Percentiles rank a stretch among this genome's conserved stretches.
phyloP scores from a whole-genome alignment of 139 green algal genomes.

The Coccomyxa sp. region DNA sequence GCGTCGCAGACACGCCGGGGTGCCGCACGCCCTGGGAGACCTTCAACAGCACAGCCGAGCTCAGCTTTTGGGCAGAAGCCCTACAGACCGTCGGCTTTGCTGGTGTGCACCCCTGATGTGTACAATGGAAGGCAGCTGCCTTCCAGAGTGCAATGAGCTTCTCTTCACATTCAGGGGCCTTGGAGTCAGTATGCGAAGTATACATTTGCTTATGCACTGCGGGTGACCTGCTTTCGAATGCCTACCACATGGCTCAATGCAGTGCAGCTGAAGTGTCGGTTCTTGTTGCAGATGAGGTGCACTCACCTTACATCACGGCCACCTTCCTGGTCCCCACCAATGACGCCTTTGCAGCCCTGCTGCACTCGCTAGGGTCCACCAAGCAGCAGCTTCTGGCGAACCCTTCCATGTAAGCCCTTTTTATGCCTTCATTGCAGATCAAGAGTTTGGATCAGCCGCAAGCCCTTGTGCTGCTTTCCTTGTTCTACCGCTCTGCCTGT shows the following conservation, averaged over 20 bases:
- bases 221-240: background rate
- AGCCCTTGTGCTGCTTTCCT: too few relatives aligned
- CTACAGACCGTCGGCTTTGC: background rate
- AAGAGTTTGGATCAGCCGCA: too few relatives aligned
- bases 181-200: too few relatives aligned
- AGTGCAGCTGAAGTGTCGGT: background rate
- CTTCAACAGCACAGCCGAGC: background rate
- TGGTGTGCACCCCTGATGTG: background rate
- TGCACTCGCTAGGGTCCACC: background rate
- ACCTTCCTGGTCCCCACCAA: background rate
- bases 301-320: background rate
- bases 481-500: too few relatives aligned
- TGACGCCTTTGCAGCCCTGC: background rate
- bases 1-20: too few relatives aligned
- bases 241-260: background rate
- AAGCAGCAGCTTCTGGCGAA: background rate
- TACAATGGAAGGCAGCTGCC: too few relatives aligned
- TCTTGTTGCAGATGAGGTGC: background rate
- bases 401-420: background rate
- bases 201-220: background rate
- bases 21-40: conserved; percentile 3
- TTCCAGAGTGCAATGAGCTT: too few relatives aligned
- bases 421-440: too few relatives aligned
- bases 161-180: too few relatives aligned
- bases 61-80: background rate